These are phyloP conservation scores for Boletus reticulatus DNA, from an alignment of 768 basidiomycete species.

Conservation along the genomic window DNA sequence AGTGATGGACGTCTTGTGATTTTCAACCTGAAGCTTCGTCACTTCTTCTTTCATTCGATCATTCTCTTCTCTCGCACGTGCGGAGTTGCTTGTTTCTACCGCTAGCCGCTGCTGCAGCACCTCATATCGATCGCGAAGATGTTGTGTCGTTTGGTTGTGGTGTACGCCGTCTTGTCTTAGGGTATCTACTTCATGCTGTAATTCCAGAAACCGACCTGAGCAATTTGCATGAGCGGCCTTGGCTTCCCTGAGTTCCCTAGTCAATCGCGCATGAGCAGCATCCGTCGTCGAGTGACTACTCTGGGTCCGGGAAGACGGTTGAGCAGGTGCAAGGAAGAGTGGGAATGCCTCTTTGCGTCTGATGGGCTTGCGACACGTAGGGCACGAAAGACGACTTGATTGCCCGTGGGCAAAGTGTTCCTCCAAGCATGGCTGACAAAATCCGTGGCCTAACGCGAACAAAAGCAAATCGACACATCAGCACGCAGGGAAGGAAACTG, in stretches of 20 bases:
- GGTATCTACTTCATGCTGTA: conserved; percentile 12
- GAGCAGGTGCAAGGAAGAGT: conserved; percentile 26
- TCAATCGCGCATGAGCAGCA: conserved; percentile 4
- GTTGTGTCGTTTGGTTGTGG: conserved; percentile 9
- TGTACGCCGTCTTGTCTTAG: conserved; percentile 5
- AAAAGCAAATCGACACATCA: conserved; percentile 12
- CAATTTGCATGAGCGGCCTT: conserved; percentile 16
- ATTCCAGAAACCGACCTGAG: conserved; percentile 2
- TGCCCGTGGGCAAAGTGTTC: conserved; percentile 16
- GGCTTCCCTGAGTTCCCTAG: conserved; percentile 11
- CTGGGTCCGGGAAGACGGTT: conserved; percentile 1
- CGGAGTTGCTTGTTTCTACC: conserved; percentile 3
- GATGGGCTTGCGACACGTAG: conserved; percentile 31
- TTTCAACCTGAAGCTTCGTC: conserved; percentile 22
- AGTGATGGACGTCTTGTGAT: conserved; percentile 16
- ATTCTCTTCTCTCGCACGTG: conserved; percentile 12
- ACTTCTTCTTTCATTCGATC: conserved; percentile 18
- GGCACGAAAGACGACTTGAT: conserved; percentile 16
- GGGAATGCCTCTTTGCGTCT: conserved; percentile 26
- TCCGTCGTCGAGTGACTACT: conserved; percentile 2
- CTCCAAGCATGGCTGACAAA: conserved; percentile 29
- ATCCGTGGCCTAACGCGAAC: conserved; percentile 29
- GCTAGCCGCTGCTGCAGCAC: conserved; percentile 9
- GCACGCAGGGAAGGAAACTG: conserved; percentile 2
- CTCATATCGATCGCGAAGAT: conserved; percentile 16